Evolutionary conservation across 2,329 filamentous ascomycete species (phyloP).

Genomic region (Aureobasidium subglaciale): DNA sequence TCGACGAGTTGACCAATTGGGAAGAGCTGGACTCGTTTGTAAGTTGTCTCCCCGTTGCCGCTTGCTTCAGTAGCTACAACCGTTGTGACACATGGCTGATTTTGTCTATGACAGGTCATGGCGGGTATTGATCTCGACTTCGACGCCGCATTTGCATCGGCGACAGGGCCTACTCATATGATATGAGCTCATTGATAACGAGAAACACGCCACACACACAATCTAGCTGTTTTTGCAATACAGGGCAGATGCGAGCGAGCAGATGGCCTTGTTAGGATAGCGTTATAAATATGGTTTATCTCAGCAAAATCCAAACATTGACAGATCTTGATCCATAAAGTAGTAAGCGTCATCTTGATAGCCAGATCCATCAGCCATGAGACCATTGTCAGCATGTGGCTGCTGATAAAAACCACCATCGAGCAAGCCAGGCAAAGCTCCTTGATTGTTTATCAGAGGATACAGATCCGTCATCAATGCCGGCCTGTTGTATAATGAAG

Average conservation of each 20-base stretch:
- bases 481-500: neutral
- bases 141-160: neutral
- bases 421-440: neutral
- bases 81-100: too few species aligned
- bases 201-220: too few species aligned
- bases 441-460: neutral
- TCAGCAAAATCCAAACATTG: constrained; percentile 15
- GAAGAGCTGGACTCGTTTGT: neutral
- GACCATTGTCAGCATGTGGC: neutral
- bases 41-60: neutral
- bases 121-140: neutral
- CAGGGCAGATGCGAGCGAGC: too few species aligned
- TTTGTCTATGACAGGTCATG: neutral
- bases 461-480: constrained; percentile 1
- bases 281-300: neutral
- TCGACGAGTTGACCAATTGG: neutral
- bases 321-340: constrained; percentile 15
- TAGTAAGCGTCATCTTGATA: constrained; percentile 12
- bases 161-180: neutral
- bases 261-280: too few species aligned
- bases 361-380: neutral
- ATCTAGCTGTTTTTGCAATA: too few species aligned
- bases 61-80: neutral
- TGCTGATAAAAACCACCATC: neutral
- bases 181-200: too few species aligned